Conservation (phyloP, 495 filamentous ascomycete genomes). For the Geoglossum glabrum region DNA sequence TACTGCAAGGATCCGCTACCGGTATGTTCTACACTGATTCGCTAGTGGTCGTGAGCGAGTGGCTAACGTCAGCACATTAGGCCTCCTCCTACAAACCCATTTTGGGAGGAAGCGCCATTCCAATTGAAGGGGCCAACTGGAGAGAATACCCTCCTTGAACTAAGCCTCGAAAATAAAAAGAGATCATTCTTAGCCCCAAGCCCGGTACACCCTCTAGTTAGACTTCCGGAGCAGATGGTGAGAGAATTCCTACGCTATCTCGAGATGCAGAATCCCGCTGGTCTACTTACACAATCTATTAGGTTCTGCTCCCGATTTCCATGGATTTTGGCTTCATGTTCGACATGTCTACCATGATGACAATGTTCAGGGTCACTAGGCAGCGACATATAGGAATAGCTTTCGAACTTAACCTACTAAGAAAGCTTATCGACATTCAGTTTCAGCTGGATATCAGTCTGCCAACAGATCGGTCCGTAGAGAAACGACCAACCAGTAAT, state of each 20-base stretch:
- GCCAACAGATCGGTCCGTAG: slow-evolving; percentile 6
- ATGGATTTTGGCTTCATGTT: slow-evolving; percentile 36
- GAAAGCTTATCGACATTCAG: slow-evolving; percentile 22
- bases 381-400: slow-evolving; percentile 4
- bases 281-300: too few species aligned
- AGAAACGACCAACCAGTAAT: slow-evolving; percentile 16
- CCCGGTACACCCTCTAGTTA: slow-evolving; percentile 9
- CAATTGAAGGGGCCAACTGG: not conserved
- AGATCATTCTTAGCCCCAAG: slow-evolving; percentile 6
- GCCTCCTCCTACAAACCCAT: slow-evolving; percentile 6
- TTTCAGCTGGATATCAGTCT: slow-evolving; percentile 20
- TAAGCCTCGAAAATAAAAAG: slow-evolving; percentile 1
- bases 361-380: slow-evolving; percentile 19
- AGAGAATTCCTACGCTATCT: not conserved
- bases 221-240: slow-evolving; percentile 10
- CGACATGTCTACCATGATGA: slow-evolving; percentile 25
- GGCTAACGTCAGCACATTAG: not conserved
- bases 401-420: slow-evolving; percentile 25
- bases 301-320: slow-evolving; percentile 6
- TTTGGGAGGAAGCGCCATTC: slow-evolving; percentile 3
- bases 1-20: slow-evolving; percentile 4
- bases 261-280: too few species aligned
- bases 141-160: not conserved
- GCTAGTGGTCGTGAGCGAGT: not conserved
- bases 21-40: not conserved